A percentile compares a stretch with the other conserved stretches of the same genome.
phyloP scores from a whole-genome alignment of 2,329 filamentous ascomycete species.

The Venturia aucupariae region DNA sequence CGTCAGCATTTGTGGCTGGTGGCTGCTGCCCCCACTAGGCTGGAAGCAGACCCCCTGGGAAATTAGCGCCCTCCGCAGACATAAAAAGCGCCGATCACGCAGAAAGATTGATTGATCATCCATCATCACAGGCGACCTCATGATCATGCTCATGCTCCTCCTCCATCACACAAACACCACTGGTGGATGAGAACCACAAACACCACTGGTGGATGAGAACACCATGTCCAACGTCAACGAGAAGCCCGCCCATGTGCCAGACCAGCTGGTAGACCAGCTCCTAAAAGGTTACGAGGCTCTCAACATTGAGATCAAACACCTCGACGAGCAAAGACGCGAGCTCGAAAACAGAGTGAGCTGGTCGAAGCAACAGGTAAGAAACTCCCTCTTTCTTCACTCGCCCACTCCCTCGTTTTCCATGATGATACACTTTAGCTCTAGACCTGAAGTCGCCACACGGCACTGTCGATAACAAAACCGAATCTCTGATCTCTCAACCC shows the following conservation, averaged over 20 bases:
- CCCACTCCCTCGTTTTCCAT: slow-evolving; percentile 21
- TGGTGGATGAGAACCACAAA: background rate
- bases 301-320: slow-evolving; percentile 37
- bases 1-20: background rate
- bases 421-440: slow-evolving; percentile 43
- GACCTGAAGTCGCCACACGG: slow-evolving; percentile 39
- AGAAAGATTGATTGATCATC: background rate
- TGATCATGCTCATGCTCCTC: no score
- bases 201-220: background rate
- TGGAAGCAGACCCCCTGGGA: background rate
- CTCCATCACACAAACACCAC: background rate
- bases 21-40: background rate
- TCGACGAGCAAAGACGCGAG: slow-evolving; percentile 34
- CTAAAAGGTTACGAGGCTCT: slow-evolving; percentile 39
- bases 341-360: slow-evolving; percentile 39
- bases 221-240: slow-evolving; percentile 9
- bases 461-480: slow-evolving; percentile 34
- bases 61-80: background rate
- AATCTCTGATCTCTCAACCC: slow-evolving; percentile 23
- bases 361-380: slow-evolving; percentile 40
- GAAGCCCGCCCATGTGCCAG: slow-evolving; percentile 8
- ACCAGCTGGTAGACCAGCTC: slow-evolving; percentile 32
- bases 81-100: background rate
- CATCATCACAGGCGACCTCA: background rate
- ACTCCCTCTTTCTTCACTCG: slow-evolving; percentile 6